These are phyloP conservation scores for Crucibulum laeve DNA, from an alignment of 768 basidiomycete species.

Conservation along the genomic window DNA sequence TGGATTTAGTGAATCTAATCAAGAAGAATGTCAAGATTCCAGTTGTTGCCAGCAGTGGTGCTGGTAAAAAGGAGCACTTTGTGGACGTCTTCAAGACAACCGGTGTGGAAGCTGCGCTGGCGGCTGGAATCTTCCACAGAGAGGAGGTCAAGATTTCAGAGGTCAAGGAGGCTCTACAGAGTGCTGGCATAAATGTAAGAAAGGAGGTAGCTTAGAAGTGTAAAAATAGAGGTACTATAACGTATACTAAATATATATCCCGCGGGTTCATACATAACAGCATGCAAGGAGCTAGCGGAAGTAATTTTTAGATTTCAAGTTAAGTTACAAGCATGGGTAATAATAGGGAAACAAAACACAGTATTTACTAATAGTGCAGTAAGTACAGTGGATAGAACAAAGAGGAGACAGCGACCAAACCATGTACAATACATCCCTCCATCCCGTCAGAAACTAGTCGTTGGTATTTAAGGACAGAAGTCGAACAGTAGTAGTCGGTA, in stretches of 20 bases:
- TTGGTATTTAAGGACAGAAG: too few species aligned
- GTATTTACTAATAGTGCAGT: too few species aligned
- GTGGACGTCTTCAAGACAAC: slow-evolving; percentile 80
- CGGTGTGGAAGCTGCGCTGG: slow-evolving; percentile 84
- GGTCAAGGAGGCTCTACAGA: slow-evolving; percentile 62
- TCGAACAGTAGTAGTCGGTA: too few species aligned
- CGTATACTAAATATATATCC: background rate
- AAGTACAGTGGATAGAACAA: too few species aligned
- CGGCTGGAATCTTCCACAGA: slow-evolving; percentile 96
- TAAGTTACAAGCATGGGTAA: too few species aligned
- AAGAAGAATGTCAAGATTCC: slow-evolving; percentile 79
- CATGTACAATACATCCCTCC: too few species aligned
- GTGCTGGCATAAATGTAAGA: slow-evolving; percentile 3
- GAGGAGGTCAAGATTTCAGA: slow-evolving; percentile 79
- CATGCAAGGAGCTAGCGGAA: too few species aligned
- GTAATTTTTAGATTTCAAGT: too few species aligned
- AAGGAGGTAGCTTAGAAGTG: slow-evolving; percentile 1
- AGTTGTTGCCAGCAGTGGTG: slow-evolving; percentile 93
- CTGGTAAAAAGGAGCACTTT: slow-evolving; percentile 81
- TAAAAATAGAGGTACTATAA: background rate
- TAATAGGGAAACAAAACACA: too few species aligned
- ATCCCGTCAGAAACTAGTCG: too few species aligned
- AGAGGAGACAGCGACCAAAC: too few species aligned
- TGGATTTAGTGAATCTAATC: slow-evolving; percentile 75
- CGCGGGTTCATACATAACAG: background rate